Evolutionary conservation across 495 filamentous ascomycete species (phyloP), one percentile per base, ranked within the genome.

Genomic region (Xylaria nigripes): DNA sequence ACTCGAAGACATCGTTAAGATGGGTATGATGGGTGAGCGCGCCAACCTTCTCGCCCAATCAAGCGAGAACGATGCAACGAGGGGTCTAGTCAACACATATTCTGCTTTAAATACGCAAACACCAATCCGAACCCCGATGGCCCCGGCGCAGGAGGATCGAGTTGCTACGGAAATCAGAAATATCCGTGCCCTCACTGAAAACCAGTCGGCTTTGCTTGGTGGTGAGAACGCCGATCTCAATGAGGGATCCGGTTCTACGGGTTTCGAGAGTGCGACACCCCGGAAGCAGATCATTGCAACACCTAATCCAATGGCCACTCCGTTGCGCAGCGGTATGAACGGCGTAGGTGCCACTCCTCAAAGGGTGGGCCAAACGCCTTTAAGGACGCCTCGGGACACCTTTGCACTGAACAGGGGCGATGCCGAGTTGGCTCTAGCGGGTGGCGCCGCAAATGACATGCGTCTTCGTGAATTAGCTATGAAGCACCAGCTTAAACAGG

Each of bases 101-200:
- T 81, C 83, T 40, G 78, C 77, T 16, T 82, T 96, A 50, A 85
- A 91, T 57, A 84, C 84, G 53, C 83, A 80, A 48, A 89, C 88
- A 19, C 94, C 94, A 1, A 95, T 97, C 58, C 79, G 93, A 52
- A 98, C 93, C 32, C 93, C 93, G 1, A 80, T 84, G 63, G 91
- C 90, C 16, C 86, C 93, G 0, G 86, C 91, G 7, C 87, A 95
- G 65, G 90, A 97, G 64, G 94, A 98, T 67, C 84, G 86, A 57
- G 89, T 98, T 48, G 89, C 92, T 48, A 98, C 97, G 63, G 93
- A 98, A 68, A 94, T 97, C 54, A 85, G 82, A 56, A 97, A 98
- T 67, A 96, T 96, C 50, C 80, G 89, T 36, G 89, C 91, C 6
- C 73, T 96, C 43, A 96, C 90, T 0, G 88, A 96, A 62, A 97